Base-by-base conservation (phyloP, 2,329 filamentous ascomycete species). In the Penicillium paneum region DNA sequence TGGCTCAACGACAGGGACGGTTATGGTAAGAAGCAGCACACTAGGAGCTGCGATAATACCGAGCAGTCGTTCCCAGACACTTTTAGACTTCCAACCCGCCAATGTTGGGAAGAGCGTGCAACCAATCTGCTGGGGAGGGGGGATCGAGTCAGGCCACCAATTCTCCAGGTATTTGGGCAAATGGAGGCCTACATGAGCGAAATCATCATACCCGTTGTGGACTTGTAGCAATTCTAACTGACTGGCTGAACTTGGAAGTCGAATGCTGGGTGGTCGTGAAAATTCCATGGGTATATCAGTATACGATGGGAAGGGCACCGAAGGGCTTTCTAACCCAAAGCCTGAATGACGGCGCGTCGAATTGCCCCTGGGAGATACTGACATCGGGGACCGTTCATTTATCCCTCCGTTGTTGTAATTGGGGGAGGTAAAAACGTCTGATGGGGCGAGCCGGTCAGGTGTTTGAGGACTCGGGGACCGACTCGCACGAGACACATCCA, bases 21-120 rank as follows among this genome's bases (percentile, higher is more conserved):
- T 99, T 43, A 94, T 85, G 0, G 93, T 93, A 4, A 99, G 79
- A 2, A 97, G 76, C 58, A 99, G 90, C 35, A 99, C 91, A 64
- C 89, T 95, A 1, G 92, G 90, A n/a, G 91, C 87, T 8, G 92
- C 92, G 35, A 95, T 81, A 11, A 94, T 65, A 39, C 91, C 93
- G 44, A 97, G 76, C 41, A 91, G 75, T 67, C 89, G 91, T 64
- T 93, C 92, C 85, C 87, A 91, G n/a, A 88, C 72, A n/a, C 79
- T 85, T 73, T 97, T 97, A 28, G 88, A 83, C 40, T 74, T 78
- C 91, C 93, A 99, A 26, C 82, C 86, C 60, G 86, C 87, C 29
- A 99, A 74, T 0, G 93, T 97, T 0, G 94, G 94, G 63, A 97
- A 96, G 0, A 99, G 74, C 0, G 89, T 92, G 15, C 84, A 81